These are phyloP conservation scores for Sphagnum contortum DNA, from an alignment of 225 moss, liverwort and hornwort genomes.

Conservation along the genomic window DNA sequence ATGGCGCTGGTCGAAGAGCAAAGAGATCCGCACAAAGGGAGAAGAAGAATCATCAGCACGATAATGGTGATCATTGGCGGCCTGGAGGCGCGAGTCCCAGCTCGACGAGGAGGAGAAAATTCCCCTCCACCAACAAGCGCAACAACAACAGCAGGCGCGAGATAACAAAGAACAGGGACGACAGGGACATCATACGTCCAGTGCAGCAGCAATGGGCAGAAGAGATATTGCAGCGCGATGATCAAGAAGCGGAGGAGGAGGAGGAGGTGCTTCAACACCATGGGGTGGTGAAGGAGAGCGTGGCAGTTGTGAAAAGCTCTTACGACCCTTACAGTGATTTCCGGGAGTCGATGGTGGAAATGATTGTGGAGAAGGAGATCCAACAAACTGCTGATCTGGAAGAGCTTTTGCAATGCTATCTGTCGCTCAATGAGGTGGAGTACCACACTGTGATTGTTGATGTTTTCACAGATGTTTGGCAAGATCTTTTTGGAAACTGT, in stretches of 20 bases:
- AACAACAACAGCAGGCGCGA: slow-evolving; percentile 14
- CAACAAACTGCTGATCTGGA: slow-evolving; percentile 58
- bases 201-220: slow-evolving; percentile 31
- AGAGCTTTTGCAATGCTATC: slow-evolving; percentile 79
- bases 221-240: slow-evolving; percentile 24
- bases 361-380: slow-evolving; percentile 75
- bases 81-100: too few relatives aligned
- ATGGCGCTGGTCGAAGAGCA: slow-evolving; percentile 21
- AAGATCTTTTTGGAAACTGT: slow-evolving; percentile 54
- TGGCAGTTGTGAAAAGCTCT: slow-evolving; percentile 75
- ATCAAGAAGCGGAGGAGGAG: slow-evolving; percentile 29
- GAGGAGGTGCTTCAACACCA: slow-evolving; percentile 17
- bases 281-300: slow-evolving; percentile 45
- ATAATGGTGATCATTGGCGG: too few relatives aligned
- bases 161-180: too few relatives aligned
- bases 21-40: slow-evolving; percentile 23
- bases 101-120: too few relatives aligned
- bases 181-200: slow-evolving; percentile 12
- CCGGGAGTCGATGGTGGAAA: slow-evolving; percentile 84
- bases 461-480: slow-evolving; percentile 86
- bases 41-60: slow-evolving; percentile 3
- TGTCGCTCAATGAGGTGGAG: slow-evolving; percentile 74
- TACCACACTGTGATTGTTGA: slow-evolving; percentile 71
- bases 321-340: slow-evolving; percentile 80
- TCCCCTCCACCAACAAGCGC: slow-evolving; percentile 5